A percentile compares a stretch with the other conserved stretches of the same genome.
These are phyloP conservation scores for Fusarium penzigii DNA, from an alignment of 2,329 filamentous ascomycete genomes.

Conservation along the genomic window DNA sequence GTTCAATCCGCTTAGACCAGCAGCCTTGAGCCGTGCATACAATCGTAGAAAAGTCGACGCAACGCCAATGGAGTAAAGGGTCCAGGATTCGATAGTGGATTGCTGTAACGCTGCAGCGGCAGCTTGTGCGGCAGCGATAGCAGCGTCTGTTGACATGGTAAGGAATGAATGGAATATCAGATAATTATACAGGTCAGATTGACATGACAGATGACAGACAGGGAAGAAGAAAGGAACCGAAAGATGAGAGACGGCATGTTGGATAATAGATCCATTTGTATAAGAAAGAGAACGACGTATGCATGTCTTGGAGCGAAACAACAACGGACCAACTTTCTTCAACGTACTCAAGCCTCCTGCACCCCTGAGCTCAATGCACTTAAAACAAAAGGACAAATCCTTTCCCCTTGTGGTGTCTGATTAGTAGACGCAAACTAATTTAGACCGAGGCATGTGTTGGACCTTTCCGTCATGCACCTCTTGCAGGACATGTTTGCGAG, in stretches of 20 bases:
- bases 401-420: too few relatives aligned
- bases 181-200: neutral
- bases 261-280: neutral
- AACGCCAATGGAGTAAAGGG: conserved; percentile 30
- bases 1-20: conserved; percentile 26
- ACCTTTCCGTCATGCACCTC: too few relatives aligned
- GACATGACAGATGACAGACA: neutral
- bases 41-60: conserved; percentile 30
- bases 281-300: neutral
- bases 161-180: neutral
- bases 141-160: neutral
- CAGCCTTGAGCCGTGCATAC: conserved; percentile 29
- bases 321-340: neutral
- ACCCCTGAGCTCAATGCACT: neutral
- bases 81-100: conserved; percentile 28
- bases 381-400: too few relatives aligned
- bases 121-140: conserved; percentile 7
- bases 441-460: too few relatives aligned
- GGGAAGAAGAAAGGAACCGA: neutral
- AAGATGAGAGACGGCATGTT: neutral
- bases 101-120: conserved; percentile 13
- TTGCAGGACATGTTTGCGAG: too few relatives aligned
- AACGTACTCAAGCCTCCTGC: neutral
- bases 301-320: neutral
- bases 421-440: too few relatives aligned